Conservation (phyloP, 768 basidiomycete genomes). For the Pleurotus tuoliensis region DNA sequence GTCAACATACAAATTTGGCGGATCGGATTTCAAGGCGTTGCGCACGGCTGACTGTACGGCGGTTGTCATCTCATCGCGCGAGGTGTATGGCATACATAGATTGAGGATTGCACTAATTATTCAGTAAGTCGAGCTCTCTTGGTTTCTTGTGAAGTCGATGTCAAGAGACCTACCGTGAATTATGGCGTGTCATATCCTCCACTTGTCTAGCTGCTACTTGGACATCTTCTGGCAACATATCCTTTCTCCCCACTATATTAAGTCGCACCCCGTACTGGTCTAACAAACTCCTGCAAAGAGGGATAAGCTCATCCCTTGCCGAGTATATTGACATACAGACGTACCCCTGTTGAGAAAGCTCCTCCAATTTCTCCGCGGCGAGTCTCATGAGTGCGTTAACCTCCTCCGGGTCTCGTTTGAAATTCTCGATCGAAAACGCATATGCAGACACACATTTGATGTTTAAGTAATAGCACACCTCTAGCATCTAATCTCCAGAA, state of each 20-base stretch:
- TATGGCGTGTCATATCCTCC: constrained; percentile 71
- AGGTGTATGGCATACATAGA: constrained; percentile 89
- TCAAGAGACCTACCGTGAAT: constrained; percentile 50
- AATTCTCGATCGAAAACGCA: constrained; percentile 98
- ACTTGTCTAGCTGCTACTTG: constrained; percentile 65
- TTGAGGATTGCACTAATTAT: constrained; percentile 76
- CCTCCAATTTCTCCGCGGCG: constrained; percentile 70
- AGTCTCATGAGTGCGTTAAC: constrained; percentile 87
- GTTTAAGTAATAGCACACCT: constrained; percentile 77
- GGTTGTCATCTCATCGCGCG: constrained; percentile 85
- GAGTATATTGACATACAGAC: constrained; percentile 14
- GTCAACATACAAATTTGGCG: neutral
- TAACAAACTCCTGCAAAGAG: constrained; percentile 60
- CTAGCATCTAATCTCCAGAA: constrained; percentile 57
- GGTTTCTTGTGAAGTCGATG: neutral
- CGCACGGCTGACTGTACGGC: constrained; percentile 59
- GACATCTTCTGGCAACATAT: constrained; percentile 77
- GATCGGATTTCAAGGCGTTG: constrained; percentile 27
- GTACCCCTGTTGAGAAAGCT: constrained; percentile 80
- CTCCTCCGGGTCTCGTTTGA: constrained; percentile 81
- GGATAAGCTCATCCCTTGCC: too few relatives aligned
- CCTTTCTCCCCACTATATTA: constrained; percentile 71
- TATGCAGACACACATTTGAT: constrained; percentile 89
- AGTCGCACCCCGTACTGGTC: constrained; percentile 81
- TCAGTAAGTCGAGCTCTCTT: neutral